phyloP scores from a whole-genome alignment of 2,329 filamentous ascomycete species.

The Didymella pomorum region DNA sequence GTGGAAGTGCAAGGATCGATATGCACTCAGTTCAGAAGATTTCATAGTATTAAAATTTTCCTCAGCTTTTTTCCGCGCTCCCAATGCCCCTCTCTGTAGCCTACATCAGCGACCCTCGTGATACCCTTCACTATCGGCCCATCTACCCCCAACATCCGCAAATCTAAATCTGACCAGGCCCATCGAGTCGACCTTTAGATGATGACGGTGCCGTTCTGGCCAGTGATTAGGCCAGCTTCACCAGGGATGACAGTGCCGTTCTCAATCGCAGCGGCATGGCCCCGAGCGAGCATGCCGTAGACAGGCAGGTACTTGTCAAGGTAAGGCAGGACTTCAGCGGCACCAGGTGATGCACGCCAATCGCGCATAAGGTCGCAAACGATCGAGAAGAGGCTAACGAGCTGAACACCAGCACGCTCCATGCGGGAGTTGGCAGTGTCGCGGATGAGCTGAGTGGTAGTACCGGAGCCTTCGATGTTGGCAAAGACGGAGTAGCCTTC shows the following conservation, averaged over 20 bases:
- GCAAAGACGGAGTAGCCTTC: constrained; percentile 78
- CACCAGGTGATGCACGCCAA: constrained; percentile 65
- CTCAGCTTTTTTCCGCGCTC: neutral
- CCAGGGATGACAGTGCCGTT: constrained; percentile 68
- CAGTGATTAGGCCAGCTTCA: constrained; percentile 53
- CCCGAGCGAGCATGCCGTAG: constrained; percentile 70
- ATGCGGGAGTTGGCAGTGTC: constrained; percentile 73
- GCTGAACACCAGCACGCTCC: constrained; percentile 70
- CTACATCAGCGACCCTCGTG: neutral
- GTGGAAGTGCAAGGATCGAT: neutral
- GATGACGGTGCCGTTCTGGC: constrained; percentile 28
- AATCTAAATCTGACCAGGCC: neutral
- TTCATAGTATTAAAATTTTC: neutral
- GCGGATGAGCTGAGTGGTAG: constrained; percentile 67
- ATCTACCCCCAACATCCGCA: too few relatives aligned
- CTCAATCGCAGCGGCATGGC: constrained; percentile 66
- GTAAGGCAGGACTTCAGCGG: constrained; percentile 67
- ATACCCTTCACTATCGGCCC: neutral
- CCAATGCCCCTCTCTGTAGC: neutral
- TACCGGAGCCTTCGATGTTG: constrained; percentile 75
- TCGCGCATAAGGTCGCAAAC: constrained; percentile 75
- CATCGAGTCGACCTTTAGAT: constrained; percentile 5
- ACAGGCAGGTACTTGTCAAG: constrained; percentile 71
- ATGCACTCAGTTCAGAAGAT: neutral
- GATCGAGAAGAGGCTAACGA: constrained; percentile 69